phyloP scores from a whole-genome alignment of 495 filamentous ascomycete genomes.

The Cladorrhinum samala region DNA sequence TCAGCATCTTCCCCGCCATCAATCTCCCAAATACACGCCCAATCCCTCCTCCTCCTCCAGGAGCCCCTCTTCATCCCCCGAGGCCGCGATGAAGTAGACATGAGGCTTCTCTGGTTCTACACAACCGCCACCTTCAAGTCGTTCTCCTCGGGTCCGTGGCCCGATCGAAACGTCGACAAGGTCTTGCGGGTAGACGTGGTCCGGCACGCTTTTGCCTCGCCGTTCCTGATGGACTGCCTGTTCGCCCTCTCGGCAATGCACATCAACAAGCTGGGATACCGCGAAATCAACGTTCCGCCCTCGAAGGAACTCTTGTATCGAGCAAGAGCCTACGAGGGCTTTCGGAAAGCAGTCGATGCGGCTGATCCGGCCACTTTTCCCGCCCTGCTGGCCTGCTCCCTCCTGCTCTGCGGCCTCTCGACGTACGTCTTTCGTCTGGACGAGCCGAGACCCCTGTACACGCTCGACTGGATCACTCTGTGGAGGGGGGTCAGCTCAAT shows the following conservation, averaged over 20 bases:
- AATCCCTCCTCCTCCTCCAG: constrained; percentile 11
- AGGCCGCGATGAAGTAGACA: constrained; percentile 26
- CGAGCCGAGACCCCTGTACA: constrained; percentile 29
- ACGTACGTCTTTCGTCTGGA: constrained; percentile 38
- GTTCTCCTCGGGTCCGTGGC: constrained; percentile 31
- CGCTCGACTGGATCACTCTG: constrained; percentile 43
- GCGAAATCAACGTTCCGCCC: constrained; percentile 7
- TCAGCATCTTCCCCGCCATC: constrained; percentile 10
- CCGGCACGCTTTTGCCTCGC: constrained; percentile 40
- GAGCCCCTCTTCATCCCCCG: constrained; percentile 35
- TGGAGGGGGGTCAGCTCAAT: constrained; percentile 42
- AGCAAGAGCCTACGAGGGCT: constrained; percentile 35
- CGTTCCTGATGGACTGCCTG: constrained; percentile 46
- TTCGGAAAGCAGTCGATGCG: constrained; percentile 37
- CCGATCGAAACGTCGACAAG: constrained; percentile 26
- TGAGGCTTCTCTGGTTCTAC: constrained; percentile 42
- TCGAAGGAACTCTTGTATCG: constrained; percentile 31
- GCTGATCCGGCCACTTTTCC: constrained; percentile 33
- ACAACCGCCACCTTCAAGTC: constrained; percentile 29
- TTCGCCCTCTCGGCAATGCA: constrained; percentile 44
- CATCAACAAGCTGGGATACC: constrained; percentile 27
- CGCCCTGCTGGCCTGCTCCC: constrained; percentile 36
- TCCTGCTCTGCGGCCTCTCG: constrained; percentile 36
- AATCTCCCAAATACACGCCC: neutral
- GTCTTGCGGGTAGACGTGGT: constrained; percentile 38